Base-by-base conservation (phyloP, 2,329 filamentous ascomycete genomes). In the Metarhizium humberi region DNA sequence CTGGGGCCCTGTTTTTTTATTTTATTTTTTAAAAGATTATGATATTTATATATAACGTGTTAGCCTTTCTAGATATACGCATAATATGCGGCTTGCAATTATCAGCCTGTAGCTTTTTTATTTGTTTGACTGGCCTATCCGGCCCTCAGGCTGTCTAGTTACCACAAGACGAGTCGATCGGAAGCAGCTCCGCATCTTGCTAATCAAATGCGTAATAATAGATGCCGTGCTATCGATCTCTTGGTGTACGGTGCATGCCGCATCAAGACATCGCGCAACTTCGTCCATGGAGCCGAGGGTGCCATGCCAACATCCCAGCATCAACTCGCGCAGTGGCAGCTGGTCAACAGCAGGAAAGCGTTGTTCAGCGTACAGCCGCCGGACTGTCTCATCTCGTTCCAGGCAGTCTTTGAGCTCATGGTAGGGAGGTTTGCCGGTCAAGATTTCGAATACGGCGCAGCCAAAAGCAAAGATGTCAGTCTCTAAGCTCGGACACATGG, bases 301-400 rank as follows among this genome's bases (percentile, higher is more conserved):
- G 54, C 54, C 45, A 50, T 56, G 54, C 54, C 54, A 53, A 42
- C 54, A 56, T 43, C 54, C 54, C 4, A 56, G 42, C n/a, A 56
- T 56, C 30, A 53, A n/a, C 5, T 56, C 54, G 45, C 51, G 45
- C 29, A 56, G 54, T 16, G 54, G 50, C 43, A 56, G 6, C 6
- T 56, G 2, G 1, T 56, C 8, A 6, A 56, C 45, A 11, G n/a
- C 51, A 5, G 55, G 55, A 32, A 56, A 56, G 8, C 47, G 52
- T 10, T 32, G 18, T 42, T 50, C 14, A 14, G 51, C 25, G 43
- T 56, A 56, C 36, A 54, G 16, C 5, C 36, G 14, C n/a, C 20
- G 55, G 18, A 56, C 52, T 4, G 47, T 30, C 1, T 40, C 14
- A 20, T 45, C n/a, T 20, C 38, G 38, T 32, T 47, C 51, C 29